Conservation (phyloP, 768 basidiomycete species). For the Boletus fagicola region DNA sequence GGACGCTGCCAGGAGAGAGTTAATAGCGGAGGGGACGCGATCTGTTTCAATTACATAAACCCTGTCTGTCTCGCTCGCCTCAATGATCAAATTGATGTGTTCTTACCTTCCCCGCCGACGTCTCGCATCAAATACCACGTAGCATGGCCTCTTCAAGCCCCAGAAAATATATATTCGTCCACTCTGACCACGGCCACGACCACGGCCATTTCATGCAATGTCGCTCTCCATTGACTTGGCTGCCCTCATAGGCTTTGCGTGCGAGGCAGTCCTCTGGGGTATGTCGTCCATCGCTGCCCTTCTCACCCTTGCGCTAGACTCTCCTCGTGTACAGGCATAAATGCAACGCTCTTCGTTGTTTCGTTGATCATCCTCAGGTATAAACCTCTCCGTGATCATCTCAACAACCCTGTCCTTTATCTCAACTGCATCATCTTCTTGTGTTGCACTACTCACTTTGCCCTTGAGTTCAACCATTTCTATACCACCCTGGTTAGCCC, state of each 20-base stretch:
- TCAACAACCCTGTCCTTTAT: conserved; percentile 28
- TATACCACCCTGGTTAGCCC: conserved; percentile 31
- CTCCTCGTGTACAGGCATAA: conserved; percentile 9
- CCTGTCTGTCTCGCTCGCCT: too few species aligned
- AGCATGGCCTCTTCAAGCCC: too few species aligned
- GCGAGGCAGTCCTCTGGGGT: conserved; percentile 40
- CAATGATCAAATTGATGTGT: too few species aligned
- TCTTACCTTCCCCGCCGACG: too few species aligned
- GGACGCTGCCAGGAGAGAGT: background rate
- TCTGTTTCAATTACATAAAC: too few species aligned
- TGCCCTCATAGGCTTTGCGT: conserved; percentile 23
- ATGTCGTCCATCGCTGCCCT: background rate
- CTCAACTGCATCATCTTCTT: conserved; percentile 33
- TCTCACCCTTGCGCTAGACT: background rate
- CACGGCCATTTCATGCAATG: too few species aligned
- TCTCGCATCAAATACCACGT: too few species aligned
- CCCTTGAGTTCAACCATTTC: conserved; percentile 38
- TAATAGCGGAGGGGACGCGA: too few species aligned
- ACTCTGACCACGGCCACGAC: too few species aligned
- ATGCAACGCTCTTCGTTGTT: conserved; percentile 30
- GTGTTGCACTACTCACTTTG: conserved; percentile 34
- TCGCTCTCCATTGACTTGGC: too few species aligned
- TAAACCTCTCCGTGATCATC: conserved; percentile 3
- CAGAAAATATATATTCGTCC: too few species aligned
- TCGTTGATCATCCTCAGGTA: conserved; percentile 27